These are phyloP conservation scores for Bruguiera parviflora DNA, from an alignment of 345 rosid genomes.

Conservation along the genomic window DNA sequence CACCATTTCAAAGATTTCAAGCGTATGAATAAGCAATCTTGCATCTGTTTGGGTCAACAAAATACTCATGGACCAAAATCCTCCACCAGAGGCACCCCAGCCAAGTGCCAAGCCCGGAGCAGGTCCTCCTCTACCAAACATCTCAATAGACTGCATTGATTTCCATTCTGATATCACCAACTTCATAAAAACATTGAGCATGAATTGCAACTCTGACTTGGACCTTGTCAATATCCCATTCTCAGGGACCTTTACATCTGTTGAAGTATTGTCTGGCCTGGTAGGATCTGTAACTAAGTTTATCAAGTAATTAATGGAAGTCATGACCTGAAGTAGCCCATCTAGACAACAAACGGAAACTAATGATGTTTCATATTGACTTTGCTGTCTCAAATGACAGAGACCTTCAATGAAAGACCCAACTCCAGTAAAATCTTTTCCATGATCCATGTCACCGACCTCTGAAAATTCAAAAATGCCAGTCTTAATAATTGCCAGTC, in stretches of 20 bases:
- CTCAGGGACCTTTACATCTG: constrained; percentile 58
- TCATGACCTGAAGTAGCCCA: constrained; percentile 46
- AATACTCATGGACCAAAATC: constrained; percentile 69
- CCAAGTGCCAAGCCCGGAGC: constrained; percentile 89
- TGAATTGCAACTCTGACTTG: constrained; percentile 42
- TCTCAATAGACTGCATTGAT: constrained; percentile 61
- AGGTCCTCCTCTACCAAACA: constrained; percentile 86
- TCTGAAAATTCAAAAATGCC: constrained; percentile 44
- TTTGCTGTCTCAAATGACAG: constrained; percentile 50
- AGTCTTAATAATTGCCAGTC: constrained; percentile 59
- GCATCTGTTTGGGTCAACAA: constrained; percentile 74
- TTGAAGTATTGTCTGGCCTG: constrained; percentile 35
- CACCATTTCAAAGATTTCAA: constrained; percentile 39
- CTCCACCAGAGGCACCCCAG: constrained; percentile 93
- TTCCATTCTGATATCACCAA: constrained; percentile 53
- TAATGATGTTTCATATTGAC: constrained; percentile 48
- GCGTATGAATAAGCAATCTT: constrained; percentile 45
- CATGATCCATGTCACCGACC: constrained; percentile 16
- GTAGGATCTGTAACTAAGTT: constrained; percentile 43
- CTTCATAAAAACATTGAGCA: constrained; percentile 45
- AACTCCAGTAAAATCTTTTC: constrained; percentile 29
- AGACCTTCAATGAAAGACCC: constrained; percentile 51
- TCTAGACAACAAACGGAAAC: constrained; percentile 71
- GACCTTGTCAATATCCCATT: constrained; percentile 57
- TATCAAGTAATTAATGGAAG: constrained; percentile 54